Percentiles rank a stretch among this genome's conserved stretches.
These are phyloP conservation scores for Schizochytrium sp. DNA, from an alignment of 108 stramenopile genomes.

Conservation along the genomic window DNA sequence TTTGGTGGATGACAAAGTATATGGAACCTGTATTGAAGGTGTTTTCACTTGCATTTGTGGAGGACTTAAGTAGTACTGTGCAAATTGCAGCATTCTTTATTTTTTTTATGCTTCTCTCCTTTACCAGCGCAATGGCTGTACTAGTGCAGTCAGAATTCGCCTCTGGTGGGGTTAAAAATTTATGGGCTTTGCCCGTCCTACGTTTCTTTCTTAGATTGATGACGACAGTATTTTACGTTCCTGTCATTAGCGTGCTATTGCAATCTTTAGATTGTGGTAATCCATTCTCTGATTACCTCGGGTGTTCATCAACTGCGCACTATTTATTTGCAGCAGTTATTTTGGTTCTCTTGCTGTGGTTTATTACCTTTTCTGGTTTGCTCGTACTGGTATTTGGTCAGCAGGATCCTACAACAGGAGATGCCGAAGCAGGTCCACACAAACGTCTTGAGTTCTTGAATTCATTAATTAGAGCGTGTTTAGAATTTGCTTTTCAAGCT, in stretches of 20 bases:
- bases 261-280: constrained; percentile 26
- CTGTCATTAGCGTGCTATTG: constrained; percentile 10
- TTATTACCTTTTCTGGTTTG: constrained; percentile 30
- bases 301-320: not conserved
- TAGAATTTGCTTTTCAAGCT: constrained; percentile 26
- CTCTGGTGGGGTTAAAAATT: constrained; percentile 46
- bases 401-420: not conserved
- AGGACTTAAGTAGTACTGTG: constrained; percentile 23
- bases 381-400: constrained; percentile 52
- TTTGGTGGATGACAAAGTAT: constrained; percentile 33
- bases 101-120: constrained; percentile 23
- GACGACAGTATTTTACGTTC: constrained; percentile 54
- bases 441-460: constrained; percentile 57
- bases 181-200: constrained; percentile 15
- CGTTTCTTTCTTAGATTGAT: constrained; percentile 34
- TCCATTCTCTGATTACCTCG: not conserved
- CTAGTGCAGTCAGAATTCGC: constrained; percentile 23
- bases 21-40: constrained; percentile 5
- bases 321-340: not conserved
- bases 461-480: constrained; percentile 6
- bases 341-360: not conserved
- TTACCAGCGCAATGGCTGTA: constrained; percentile 7
- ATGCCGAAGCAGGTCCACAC: constrained; percentile 48
- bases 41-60: constrained; percentile 20
- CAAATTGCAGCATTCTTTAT: constrained; percentile 13